Evolutionary conservation across 1,139 yeast genomes (phyloP), one percentile per base, ranked within the genome.

Genomic region (Diutina catenulata): DNA sequence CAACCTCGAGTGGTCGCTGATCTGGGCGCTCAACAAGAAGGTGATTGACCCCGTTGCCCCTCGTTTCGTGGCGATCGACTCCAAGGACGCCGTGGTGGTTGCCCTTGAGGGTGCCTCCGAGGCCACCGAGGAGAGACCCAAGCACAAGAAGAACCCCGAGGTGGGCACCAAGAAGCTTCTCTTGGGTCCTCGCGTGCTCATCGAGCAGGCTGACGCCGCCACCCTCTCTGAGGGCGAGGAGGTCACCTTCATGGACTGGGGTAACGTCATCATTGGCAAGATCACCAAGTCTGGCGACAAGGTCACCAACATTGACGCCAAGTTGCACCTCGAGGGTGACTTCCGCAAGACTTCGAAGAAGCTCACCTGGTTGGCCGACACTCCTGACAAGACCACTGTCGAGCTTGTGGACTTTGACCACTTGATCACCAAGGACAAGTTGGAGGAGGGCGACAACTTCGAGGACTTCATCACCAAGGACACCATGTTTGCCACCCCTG

Each of bases 221-320:
- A 65, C 78, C 23, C 65, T 83, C 44, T 76, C 66, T 37, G 80
- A 74, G 41, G 71, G 69, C 42, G 97, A 91, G 64, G 97, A 91
- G 66, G 71, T 88, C 44, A 91, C 97, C 31, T 74, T 91, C 54
- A 91, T 91, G 98, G 97, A 91, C 64, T 91, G 98, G 98, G 97
- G 97, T 72, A 91, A 91, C 56, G 86, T 80, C 40, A 81, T 91
- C 48, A 65, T 88, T 47, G 72, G 82, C 49, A 76, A 77, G 60
- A 74, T 88, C 52, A 62, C 64, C 54, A 80, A 74, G 58, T 4
- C 15, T 16, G 65, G 62, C 42, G 79, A 69, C 46, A 51, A 67
- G 33, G 80, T 80, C 40, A 68, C 68, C 40, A 66, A 78, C 3
- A 64, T 88, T 46, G 83, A 77, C 43, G 96, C 87, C 46, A 80